Evolutionary conservation across 108 stramenopile species (phyloP), one percentile per base, ranked within the genome.

Genomic region (Cyclostephanos tholiformis): DNA sequence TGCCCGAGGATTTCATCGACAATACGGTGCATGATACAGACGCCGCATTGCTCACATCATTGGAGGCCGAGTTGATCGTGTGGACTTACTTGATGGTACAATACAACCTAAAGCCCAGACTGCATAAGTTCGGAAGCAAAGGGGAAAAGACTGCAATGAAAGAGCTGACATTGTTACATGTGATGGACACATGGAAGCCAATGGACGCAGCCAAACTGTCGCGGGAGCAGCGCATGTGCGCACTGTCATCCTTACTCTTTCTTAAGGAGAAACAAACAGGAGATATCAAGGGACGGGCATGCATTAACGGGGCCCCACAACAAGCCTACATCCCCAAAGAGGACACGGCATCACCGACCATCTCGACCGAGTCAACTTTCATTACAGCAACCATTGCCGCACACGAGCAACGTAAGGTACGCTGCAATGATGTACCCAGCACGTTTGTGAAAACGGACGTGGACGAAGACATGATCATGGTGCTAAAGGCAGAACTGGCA

Each of bases 361-460:
- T 65, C 0, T 26, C 72, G 20, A 50, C 38, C 16, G 79, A 76
- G 22, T 55, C 69, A 12, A 19, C 80, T 7, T 49, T 84, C 23
- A 41, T 73, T 13, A 73, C 76, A 39, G 23, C 55, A 17, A 38
- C 68, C 1, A 81, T 81, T 26, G 79, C 77, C 41, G 84, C 84
- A 53, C 23, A 73, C 12, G 71, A 85, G 69, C 23, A 51, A n/a
- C 19, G 84, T 0, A 72, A 84, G 39, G 74, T 82, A 1, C 71
- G 71, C 29, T 72, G 74, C 11, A 20, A 61, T 64, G 86, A 87
- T 44, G 38, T 87, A 13, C 82, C 81, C n/a, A 71, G 71, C n/a
- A 74, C 82, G 1, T 85, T 83, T 50, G 10, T 87, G 13, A 84
- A 87, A 23, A 68, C 86, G 2, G 55, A 81, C 5, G 52, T 68